A percentile compares a stretch with the other conserved stretches of the same genome.
Evolutionary conservation across 1,284 basidiomycete genomes (phyloP).

Genomic region (Cerrena zonata): DNA sequence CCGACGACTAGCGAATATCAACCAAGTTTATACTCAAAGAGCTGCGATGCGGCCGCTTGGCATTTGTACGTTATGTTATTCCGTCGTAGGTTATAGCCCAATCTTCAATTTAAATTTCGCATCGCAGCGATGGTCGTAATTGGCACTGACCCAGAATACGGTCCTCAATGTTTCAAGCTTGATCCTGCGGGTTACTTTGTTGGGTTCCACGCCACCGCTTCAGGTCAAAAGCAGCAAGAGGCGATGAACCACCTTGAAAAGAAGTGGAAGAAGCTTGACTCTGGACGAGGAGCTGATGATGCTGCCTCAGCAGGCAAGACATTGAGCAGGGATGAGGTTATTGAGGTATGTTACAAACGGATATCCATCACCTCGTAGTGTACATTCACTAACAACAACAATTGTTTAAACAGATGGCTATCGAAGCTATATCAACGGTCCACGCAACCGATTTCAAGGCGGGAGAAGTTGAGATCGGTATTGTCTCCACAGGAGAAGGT

Average conservation of each 20-base stretch:
- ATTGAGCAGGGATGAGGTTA: conserved; percentile 63
- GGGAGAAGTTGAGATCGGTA: conserved; percentile 82
- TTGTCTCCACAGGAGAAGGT: conserved; percentile 69
- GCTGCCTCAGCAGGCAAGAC: conserved; percentile 62
- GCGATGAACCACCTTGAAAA: conserved; percentile 98
- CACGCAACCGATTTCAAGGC: conserved; percentile 94
- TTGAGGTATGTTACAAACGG: conserved; percentile 81
- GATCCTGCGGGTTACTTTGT: conserved; percentile 99
- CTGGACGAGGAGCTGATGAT: conserved; percentile 70
- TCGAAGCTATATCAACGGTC: conserved; percentile 89
- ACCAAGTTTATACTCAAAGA: conserved; percentile 97
- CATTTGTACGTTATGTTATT: conserved; percentile 60
- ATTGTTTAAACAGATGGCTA: conserved; percentile 80
- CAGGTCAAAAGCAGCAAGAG: conserved; percentile 97
- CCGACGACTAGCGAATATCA: conserved; percentile 93
- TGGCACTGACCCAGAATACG: conserved; percentile 84
- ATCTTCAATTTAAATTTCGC: not conserved
- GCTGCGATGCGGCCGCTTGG: conserved; percentile 97
- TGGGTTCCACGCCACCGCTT: conserved; percentile 93
- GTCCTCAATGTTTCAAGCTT: conserved; percentile 95
- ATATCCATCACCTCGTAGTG: too few relatives aligned
- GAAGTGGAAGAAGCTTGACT: conserved; percentile 93
- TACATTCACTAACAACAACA: conserved; percentile 1
- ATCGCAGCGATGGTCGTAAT: conserved; percentile 88
- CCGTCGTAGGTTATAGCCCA: conserved; percentile 3